Base-by-base conservation (phyloP, 1,284 basidiomycete genomes). In the Naganishia albida region DNA sequence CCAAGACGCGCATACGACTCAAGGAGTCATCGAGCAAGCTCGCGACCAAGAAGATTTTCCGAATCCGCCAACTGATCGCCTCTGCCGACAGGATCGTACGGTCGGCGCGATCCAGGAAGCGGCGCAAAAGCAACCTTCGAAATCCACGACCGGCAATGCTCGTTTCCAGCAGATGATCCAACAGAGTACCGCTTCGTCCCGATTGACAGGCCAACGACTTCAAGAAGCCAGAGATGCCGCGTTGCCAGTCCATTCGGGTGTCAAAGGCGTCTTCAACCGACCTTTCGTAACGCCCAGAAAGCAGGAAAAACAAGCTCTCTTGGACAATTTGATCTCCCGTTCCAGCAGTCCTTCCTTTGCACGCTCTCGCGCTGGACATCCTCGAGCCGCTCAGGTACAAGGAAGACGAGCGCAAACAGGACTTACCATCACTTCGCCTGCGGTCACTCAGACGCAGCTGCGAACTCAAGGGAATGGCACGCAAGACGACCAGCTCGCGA, bases 281-380 rank as follows among this genome's bases (percentile, higher is more conserved):
- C 57, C 46, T 40, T 40, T 50, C 34, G 46, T 23, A 7, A 40
- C 46, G 38, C 38, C 57, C 38, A 60, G 44, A 12, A 60, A 59
- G 44, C 1, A 48, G 10, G 39, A 48, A 39, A 38, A 39, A 40
- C 46, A 50, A 16, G 26, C 10, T 1, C 20, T 16, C 18, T 16
- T 60, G 10, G 23, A 38, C 7, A 49, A 38, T 40, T 8, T 60
- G 12, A 34, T 60, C 1, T 25, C 57, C 4, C 57, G 46, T 2
- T 38, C 57, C 12, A 60, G 34, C 23, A 60, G 46, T 28, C 46
- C 46, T 10, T 39, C 46, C 18, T 40, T 23, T 1, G n/a, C 46
- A 40, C 57, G 46, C 18, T 10, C 57, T 2, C 49, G 6, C 46
- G 39, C 18, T 23, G 46, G 2, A 23, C 57, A 50, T 34, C 48